Evolutionary conservation across 2,329 filamentous ascomycete genomes (phyloP), one percentile per base, ranked within the genome.

Genomic region (Berkeleyomyces rouxiae): DNA sequence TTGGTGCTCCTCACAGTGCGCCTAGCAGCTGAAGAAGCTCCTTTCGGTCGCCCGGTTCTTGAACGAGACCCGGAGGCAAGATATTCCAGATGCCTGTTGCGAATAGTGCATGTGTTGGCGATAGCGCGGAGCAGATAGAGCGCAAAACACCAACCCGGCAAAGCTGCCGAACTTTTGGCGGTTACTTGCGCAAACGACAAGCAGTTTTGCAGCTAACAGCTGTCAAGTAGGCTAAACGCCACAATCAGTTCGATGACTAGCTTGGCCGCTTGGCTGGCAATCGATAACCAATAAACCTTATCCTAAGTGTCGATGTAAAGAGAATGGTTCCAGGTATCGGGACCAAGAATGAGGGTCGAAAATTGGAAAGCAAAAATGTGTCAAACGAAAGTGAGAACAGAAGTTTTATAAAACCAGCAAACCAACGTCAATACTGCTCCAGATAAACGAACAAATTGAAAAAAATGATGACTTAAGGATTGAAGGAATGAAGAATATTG

Each of bases 21-120:
- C 61, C 46, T 55, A 62, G 59, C 59, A 61, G 53, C 61, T 62
- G 61, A 62, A 62, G 40, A 62, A 58, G 61, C 42, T 57, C 61
- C 61, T 44, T 47, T 43, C 23, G 39, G 61, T 62, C 61, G 61
- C 61, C 61, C 61, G 47, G 53, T 43, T 62, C 7, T 31, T 55
- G 16, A 36, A 13, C 33, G 51, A 55, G 10, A 55, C 51, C 36
- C n/a, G 39, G 39, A 55, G 16, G 23, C 33, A 5, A 13, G 33
- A 51, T 37, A n/a, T 55, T 23, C 23, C 23, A 23, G 23, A 23
- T 23, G 23, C 23, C 23, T 23, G 23, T 23, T 23, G 23, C 33
- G 13, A 39, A 53, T 11, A 39, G 33, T 13, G 39, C 33, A n/a
- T 13, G n/a, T 37, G 51, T 49, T 55, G 10, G 36, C 11, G 51